phyloP scores from a whole-genome alignment of 2,329 filamentous ascomycete genomes.

The Clonostachys rosea region DNA sequence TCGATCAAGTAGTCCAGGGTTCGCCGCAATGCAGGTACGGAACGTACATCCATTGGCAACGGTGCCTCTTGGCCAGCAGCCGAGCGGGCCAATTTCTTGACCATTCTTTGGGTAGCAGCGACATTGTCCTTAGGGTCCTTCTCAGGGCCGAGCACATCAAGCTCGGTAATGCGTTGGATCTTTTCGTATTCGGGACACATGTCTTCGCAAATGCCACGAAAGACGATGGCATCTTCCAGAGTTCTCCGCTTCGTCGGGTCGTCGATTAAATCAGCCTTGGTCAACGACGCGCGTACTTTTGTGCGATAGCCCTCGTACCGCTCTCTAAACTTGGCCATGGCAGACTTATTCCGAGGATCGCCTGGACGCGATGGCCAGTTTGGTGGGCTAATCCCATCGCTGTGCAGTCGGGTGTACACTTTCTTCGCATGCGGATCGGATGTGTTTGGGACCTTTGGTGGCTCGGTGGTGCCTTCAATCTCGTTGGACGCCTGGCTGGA shows the following conservation, averaged over 20 bases:
- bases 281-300: slow-evolving; percentile 51
- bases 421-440: slow-evolving; percentile 38
- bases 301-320: slow-evolving; percentile 52
- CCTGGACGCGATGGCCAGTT: slow-evolving; percentile 51
- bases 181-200: slow-evolving; percentile 68
- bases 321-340: slow-evolving; percentile 50
- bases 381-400: slow-evolving; percentile 49
- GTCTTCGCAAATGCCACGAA: slow-evolving; percentile 64
- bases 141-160: slow-evolving; percentile 52
- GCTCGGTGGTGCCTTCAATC: slow-evolving; percentile 6
- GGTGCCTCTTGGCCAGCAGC: slow-evolving; percentile 65
- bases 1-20: slow-evolving; percentile 62
- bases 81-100: slow-evolving; percentile 64
- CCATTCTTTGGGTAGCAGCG: slow-evolving; percentile 49
- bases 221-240: slow-evolving; percentile 59
- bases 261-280: slow-evolving; percentile 57
- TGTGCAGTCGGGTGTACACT: slow-evolving; percentile 47
- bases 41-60: slow-evolving; percentile 63
- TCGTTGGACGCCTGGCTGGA: background rate
- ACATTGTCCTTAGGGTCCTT: slow-evolving; percentile 39
- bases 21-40: slow-evolving; percentile 49
- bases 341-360: slow-evolving; percentile 41
- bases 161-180: slow-evolving; percentile 56
- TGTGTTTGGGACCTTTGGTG: slow-evolving; percentile 7
- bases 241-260: slow-evolving; percentile 59